phyloP scores from a whole-genome alignment of 2,329 filamentous ascomycete genomes.

The Paramyrothecium sp. region DNA sequence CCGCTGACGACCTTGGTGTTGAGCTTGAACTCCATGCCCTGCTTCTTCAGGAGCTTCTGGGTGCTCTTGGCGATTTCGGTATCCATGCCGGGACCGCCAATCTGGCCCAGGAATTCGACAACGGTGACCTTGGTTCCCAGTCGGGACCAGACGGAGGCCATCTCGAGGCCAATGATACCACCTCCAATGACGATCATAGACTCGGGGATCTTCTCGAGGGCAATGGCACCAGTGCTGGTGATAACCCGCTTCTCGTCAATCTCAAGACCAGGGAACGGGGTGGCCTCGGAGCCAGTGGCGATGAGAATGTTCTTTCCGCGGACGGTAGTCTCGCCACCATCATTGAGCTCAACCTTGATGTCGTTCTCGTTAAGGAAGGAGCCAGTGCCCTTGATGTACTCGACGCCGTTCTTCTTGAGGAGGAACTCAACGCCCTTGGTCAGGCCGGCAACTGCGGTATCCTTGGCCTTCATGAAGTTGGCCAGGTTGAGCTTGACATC shows the following conservation, averaged over 20 bases:
- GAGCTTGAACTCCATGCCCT: slow-evolving; percentile 97
- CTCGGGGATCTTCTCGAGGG: slow-evolving; percentile 87
- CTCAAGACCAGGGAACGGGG: slow-evolving; percentile 91
- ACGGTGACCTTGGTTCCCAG: slow-evolving; percentile 94
- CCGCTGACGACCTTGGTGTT: slow-evolving; percentile 92
- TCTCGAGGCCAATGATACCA: slow-evolving; percentile 98
- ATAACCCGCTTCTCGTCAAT: slow-evolving; percentile 98
- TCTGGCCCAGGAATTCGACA: slow-evolving; percentile 93
- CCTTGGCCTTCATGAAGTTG: slow-evolving; percentile 99
- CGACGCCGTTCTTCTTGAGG: slow-evolving; percentile 98
- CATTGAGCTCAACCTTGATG: slow-evolving; percentile 83
- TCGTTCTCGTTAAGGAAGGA: slow-evolving; percentile 88
- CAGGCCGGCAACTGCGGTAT: slow-evolving; percentile 80
- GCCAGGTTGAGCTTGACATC: slow-evolving; percentile 94
- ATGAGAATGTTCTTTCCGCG: slow-evolving; percentile 97
- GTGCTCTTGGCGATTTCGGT: slow-evolving; percentile 84
- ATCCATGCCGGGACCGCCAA: slow-evolving; percentile 98
- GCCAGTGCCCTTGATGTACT: slow-evolving; percentile 93
- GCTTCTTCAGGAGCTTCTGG: slow-evolving; percentile 92
- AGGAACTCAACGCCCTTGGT: slow-evolving; percentile 98
- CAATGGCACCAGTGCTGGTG: slow-evolving; percentile 91
- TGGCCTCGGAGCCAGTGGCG: slow-evolving; percentile 91
- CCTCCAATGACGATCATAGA: slow-evolving; percentile 97
- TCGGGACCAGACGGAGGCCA: slow-evolving; percentile 96
- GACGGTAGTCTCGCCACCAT: slow-evolving; percentile 86